A percentile compares a stretch with the other conserved stretches of the same genome.
These are phyloP conservation scores for Fusarium armeniacum DNA, from an alignment of 2,329 filamentous ascomycete species.

Conservation along the genomic window DNA sequence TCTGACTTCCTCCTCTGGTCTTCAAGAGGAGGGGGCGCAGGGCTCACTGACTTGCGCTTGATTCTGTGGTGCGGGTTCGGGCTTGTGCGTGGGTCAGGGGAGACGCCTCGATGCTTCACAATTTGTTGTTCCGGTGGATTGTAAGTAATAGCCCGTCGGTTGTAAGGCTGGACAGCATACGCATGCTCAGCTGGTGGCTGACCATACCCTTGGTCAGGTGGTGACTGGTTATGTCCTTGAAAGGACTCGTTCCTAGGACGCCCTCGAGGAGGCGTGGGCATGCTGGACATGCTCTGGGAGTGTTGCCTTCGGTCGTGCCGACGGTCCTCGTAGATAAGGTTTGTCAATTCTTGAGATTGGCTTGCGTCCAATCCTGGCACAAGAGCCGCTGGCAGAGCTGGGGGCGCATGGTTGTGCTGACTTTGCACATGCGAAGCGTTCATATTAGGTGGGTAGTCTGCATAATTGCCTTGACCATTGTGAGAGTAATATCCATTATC, in stretches of 20 bases:
- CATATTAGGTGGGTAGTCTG: constrained; percentile 54
- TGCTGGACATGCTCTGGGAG: constrained; percentile 56
- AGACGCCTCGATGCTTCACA: constrained; percentile 51
- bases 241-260: constrained; percentile 50
- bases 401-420: constrained; percentile 58
- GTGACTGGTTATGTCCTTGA: constrained; percentile 47
- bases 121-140: constrained; percentile 51
- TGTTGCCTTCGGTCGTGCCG: constrained; percentile 63
- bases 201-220: constrained; percentile 44
- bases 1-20: constrained; percentile 68
- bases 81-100: constrained; percentile 57
- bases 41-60: constrained; percentile 80
- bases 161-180: constrained; percentile 60
- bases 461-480: constrained; percentile 52
- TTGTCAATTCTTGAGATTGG: constrained; percentile 69
- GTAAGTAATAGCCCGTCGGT: constrained; percentile 60
- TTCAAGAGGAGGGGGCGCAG: constrained; percentile 67
- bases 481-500: constrained; percentile 52
- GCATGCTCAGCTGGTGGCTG: constrained; percentile 46
- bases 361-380: constrained; percentile 72
- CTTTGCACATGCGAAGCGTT: constrained; percentile 54
- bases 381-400: constrained; percentile 68
- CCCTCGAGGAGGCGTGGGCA: constrained; percentile 60
- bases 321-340: constrained; percentile 70
- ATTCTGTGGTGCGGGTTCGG: constrained; percentile 67